A percentile compares a stretch with the other conserved stretches of the same genome.
Conservation (phyloP, 805 yeast species). For the Teunomyces cretensis region DNA sequence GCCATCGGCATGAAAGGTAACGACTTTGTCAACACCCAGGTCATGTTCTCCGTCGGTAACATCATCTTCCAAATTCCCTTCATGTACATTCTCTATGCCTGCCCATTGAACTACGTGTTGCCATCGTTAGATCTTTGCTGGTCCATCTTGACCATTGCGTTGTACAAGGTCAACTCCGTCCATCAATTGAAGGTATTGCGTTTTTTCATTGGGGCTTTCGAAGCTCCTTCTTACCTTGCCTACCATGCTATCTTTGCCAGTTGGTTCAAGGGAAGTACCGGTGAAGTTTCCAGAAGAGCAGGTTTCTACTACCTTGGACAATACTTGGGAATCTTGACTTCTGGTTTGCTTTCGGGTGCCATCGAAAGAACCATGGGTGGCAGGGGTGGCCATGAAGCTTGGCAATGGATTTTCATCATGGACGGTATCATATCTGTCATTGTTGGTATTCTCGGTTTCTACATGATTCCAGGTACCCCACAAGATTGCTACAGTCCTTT, state of each 20-base stretch:
- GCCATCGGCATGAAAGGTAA: slow-evolving; percentile 58
- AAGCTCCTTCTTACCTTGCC: slow-evolving; percentile 52
- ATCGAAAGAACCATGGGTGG: slow-evolving; percentile 50
- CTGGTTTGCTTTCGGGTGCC: slow-evolving; percentile 63
- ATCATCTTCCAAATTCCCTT: slow-evolving; percentile 64
- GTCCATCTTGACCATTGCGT: slow-evolving; percentile 63
- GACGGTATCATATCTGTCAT: slow-evolving; percentile 61
- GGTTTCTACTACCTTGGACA: slow-evolving; percentile 63
- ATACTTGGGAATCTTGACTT: slow-evolving; percentile 58
- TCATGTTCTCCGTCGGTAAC: slow-evolving; percentile 58
- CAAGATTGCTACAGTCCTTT: slow-evolving; percentile 36
- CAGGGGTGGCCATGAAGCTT: slow-evolving; percentile 53
- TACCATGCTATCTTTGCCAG: slow-evolving; percentile 38
- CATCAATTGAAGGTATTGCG: slow-evolving; percentile 58
- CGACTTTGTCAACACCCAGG: slow-evolving; percentile 60
- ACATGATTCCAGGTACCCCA: slow-evolving; percentile 67
- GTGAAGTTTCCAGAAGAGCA: slow-evolving; percentile 61
- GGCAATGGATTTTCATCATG: slow-evolving; percentile 75
- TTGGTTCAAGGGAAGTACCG: slow-evolving; percentile 24
- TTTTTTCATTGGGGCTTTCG: slow-evolving; percentile 68
- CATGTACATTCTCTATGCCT: slow-evolving; percentile 54
- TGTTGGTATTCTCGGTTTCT: slow-evolving; percentile 56
- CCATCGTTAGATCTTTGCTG: slow-evolving; percentile 63
- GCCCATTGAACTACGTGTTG: slow-evolving; percentile 52
- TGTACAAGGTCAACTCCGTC: slow-evolving; percentile 49